phyloP scores from a whole-genome alignment of 371 early-diverging fungal genomes.

The Mortierella sp. region DNA sequence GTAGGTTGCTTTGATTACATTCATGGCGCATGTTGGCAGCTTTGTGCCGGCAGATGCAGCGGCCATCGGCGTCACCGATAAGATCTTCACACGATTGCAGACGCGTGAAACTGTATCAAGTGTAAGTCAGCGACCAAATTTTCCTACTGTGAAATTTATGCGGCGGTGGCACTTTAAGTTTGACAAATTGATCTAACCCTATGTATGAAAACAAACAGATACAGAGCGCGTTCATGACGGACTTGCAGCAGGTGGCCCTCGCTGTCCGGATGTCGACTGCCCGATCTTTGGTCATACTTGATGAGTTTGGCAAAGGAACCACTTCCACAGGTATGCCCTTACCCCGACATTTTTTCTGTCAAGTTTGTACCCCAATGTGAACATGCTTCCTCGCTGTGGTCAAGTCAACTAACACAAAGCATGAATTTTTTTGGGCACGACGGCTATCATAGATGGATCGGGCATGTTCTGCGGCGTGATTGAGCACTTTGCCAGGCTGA shows the following conservation, averaged over 20 bases:
- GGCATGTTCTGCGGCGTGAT: slow-evolving; percentile 47
- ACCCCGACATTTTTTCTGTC: background rate
- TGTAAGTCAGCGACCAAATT: slow-evolving; percentile 68
- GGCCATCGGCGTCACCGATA: slow-evolving; percentile 88
- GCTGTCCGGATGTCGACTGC: slow-evolving; percentile 66
- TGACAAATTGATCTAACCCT: slow-evolving; percentile 35
- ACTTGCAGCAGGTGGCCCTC: slow-evolving; percentile 71
- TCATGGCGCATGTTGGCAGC: slow-evolving; percentile 96
- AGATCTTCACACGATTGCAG: slow-evolving; percentile 86
- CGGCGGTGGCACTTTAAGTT: too few relatives aligned
- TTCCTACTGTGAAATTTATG: too few relatives aligned
- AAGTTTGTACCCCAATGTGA: background rate
- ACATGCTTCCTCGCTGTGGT: slow-evolving; percentile 81
- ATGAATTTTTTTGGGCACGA: slow-evolving; percentile 33
- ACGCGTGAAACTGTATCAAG: slow-evolving; percentile 68
- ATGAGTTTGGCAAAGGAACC: slow-evolving; percentile 99
- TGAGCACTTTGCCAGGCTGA: slow-evolving; percentile 37
- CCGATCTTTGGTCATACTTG: slow-evolving; percentile 88
- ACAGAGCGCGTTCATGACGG: slow-evolving; percentile 75
- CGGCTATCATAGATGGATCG: slow-evolving; percentile 64
- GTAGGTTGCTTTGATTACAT: slow-evolving; percentile 71
- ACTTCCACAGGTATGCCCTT: slow-evolving; percentile 66
- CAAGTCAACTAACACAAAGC: too few relatives aligned
- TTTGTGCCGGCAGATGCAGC: slow-evolving; percentile 94
- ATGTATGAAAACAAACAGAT: slow-evolving; percentile 76